Conservation (phyloP, 1,284 basidiomycete species). For the Kalmanozyma brasiliensis region DNA sequence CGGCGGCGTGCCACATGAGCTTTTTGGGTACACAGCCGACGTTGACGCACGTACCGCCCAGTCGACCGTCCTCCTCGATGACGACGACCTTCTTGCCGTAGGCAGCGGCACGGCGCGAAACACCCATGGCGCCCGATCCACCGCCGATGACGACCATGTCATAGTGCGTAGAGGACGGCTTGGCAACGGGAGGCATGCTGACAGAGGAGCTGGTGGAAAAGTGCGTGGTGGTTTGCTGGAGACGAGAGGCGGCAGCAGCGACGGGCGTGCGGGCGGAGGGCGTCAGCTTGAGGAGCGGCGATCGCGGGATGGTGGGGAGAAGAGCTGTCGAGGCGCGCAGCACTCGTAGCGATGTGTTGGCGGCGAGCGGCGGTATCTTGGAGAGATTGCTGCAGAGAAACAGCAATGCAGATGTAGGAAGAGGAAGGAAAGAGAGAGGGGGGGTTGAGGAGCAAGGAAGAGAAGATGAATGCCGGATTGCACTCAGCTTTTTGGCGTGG, state of each 20-base stretch:
- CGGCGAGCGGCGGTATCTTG: constrained; percentile 26
- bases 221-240: constrained; percentile 32
- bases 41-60: constrained; percentile 96
- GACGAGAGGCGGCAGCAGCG: constrained; percentile 23
- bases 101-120: constrained; percentile 76
- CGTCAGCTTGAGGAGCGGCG: constrained; percentile 30
- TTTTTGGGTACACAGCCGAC: constrained; percentile 75
- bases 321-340: constrained; percentile 30
- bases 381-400: background rate
- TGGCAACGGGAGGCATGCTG: constrained; percentile 63
- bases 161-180: constrained; percentile 56
- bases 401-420: background rate
- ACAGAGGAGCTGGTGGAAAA: constrained; percentile 24
- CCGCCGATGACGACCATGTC: constrained; percentile 67
- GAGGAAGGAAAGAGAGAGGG: background rate
- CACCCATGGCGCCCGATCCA: constrained; percentile 67
- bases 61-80: constrained; percentile 79
- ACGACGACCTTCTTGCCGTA: constrained; percentile 95
- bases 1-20: constrained; percentile 99
- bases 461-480: background rate
- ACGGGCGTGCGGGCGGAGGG: background rate
- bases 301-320: background rate
- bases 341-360: constrained; percentile 26
- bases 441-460: background rate
- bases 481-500: background rate